Conservation (phyloP, 495 filamentous ascomycete species). For the Penicillium maclennaniae region DNA sequence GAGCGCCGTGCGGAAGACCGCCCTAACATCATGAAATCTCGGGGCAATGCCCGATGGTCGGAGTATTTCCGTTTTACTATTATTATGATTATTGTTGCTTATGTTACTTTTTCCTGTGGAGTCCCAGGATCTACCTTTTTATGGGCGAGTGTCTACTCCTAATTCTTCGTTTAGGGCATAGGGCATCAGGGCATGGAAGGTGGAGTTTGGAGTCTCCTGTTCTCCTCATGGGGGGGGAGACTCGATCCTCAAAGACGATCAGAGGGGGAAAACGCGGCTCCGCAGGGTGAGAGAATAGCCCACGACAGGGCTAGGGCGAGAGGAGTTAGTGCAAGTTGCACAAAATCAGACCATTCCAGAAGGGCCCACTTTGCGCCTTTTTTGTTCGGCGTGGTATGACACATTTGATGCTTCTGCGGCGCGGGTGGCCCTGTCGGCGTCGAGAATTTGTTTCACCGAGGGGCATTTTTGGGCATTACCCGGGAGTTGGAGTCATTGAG, state of each 20-base stretch:
- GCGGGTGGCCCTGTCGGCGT: conserved; percentile 19
- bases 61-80: conserved; percentile 17
- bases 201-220: background rate
- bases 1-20: background rate
- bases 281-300: background rate
- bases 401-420: conserved; percentile 10
- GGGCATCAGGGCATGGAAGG: background rate
- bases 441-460: background rate
- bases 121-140: conserved; percentile 4
- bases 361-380: conserved; percentile 28
- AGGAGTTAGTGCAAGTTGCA: background rate
- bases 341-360: conserved; percentile 5
- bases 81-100: too few relatives aligned
- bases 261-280: background rate
- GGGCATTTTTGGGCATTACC: background rate
- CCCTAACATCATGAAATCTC: conserved; percentile 5
- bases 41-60: conserved; percentile 11
- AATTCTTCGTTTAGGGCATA: background rate
- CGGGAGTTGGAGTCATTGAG: too few relatives aligned
- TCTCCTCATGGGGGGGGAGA: conserved; percentile 6
- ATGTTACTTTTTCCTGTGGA: conserved; percentile 9
- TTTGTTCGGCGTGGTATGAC: conserved; percentile 26
- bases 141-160: background rate
- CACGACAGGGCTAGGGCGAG: background rate
- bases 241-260: background rate